Percentiles rank a stretch among this genome's conserved stretches.
Conservation (phyloP, 768 basidiomycete species). For the Russula emetica region DNA sequence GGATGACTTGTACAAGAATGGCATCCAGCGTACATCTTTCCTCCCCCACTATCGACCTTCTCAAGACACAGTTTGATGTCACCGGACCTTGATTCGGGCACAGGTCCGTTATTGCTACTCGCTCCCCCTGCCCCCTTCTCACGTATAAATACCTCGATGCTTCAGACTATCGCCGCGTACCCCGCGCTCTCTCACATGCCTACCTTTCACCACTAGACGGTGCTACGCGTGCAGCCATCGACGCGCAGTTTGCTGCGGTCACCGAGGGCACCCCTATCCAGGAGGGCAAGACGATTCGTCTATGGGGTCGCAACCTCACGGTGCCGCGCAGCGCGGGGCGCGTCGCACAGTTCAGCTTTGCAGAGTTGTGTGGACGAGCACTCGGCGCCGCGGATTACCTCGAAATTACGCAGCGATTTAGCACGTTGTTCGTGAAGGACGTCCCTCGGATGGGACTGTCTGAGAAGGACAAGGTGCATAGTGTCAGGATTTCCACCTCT, state of each 20-base stretch:
- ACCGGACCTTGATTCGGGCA: constrained; percentile 94
- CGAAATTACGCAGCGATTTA: constrained; percentile 84
- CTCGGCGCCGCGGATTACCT: constrained; percentile 94
- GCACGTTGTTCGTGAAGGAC: constrained; percentile 81
- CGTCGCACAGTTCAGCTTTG: constrained; percentile 83
- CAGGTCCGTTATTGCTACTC: constrained; percentile 48
- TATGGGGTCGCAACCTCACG: constrained; percentile 85
- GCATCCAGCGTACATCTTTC: constrained; percentile 93
- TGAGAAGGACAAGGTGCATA: constrained; percentile 75
- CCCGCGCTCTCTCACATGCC: constrained; percentile 87
- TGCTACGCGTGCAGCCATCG: constrained; percentile 63
- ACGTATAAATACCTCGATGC: not conserved
- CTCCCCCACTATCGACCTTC: constrained; percentile 89
- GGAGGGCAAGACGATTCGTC: constrained; percentile 57
- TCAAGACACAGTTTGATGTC: constrained; percentile 82
- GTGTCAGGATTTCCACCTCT: not conserved
- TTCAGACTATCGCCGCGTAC: constrained; percentile 90
- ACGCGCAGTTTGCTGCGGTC: constrained; percentile 78
- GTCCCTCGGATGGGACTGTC: constrained; percentile 85
- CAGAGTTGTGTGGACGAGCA: constrained; percentile 82
- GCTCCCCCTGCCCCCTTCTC: not conserved
- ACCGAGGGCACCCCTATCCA: constrained; percentile 56
- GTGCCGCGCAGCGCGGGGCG: constrained; percentile 76
- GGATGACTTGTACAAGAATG: constrained; percentile 96
- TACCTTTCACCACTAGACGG: constrained; percentile 80